Conservation (phyloP, 2,329 filamentous ascomycete species). For the Aspergillus floridensis region DNA sequence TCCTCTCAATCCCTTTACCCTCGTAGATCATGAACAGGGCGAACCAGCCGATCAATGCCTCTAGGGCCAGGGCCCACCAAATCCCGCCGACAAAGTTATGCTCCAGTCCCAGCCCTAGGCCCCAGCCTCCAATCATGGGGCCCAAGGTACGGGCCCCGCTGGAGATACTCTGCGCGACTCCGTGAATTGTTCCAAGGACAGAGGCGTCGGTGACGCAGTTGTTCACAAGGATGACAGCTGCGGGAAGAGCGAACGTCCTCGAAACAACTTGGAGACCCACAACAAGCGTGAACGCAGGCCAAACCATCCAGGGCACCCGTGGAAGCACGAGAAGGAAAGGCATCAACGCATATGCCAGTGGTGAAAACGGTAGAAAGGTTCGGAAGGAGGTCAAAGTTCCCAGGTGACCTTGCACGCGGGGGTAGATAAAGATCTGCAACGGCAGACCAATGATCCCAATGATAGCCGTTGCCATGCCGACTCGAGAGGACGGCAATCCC, state of each 20-base stretch:
- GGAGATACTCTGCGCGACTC: slow-evolving; percentile 56
- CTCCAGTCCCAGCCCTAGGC: slow-evolving; percentile 53
- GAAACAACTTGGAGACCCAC: slow-evolving; percentile 68
- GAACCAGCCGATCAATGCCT: slow-evolving; percentile 57
- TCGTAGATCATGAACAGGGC: slow-evolving; percentile 63
- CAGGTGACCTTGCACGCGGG: slow-evolving; percentile 61
- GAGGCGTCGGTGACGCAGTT: slow-evolving; percentile 58
- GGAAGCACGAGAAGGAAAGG: slow-evolving; percentile 71
- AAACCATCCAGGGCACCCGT: slow-evolving; percentile 54
- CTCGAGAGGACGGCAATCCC: slow-evolving; percentile 66
- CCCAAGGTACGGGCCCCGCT: slow-evolving; percentile 56
- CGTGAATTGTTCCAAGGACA: slow-evolving; percentile 59
- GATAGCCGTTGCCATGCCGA: slow-evolving; percentile 75
- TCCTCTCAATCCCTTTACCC: slow-evolving; percentile 59
- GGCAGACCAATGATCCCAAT: slow-evolving; percentile 73
- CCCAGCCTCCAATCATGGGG: slow-evolving; percentile 55
- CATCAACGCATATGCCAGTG: slow-evolving; percentile 65
- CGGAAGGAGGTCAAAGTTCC: slow-evolving; percentile 69
- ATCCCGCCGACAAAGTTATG: slow-evolving; percentile 55
- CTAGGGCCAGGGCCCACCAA: slow-evolving; percentile 57
- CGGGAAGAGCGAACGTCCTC: slow-evolving; percentile 66
- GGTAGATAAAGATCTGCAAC: slow-evolving; percentile 70
- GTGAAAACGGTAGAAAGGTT: slow-evolving; percentile 67
- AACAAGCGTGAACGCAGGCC: slow-evolving; percentile 63
- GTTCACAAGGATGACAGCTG: slow-evolving; percentile 59